phyloP scores from a whole-genome alignment of 2,329 filamentous ascomycete genomes.

The Colletotrichum theobromicola region DNA sequence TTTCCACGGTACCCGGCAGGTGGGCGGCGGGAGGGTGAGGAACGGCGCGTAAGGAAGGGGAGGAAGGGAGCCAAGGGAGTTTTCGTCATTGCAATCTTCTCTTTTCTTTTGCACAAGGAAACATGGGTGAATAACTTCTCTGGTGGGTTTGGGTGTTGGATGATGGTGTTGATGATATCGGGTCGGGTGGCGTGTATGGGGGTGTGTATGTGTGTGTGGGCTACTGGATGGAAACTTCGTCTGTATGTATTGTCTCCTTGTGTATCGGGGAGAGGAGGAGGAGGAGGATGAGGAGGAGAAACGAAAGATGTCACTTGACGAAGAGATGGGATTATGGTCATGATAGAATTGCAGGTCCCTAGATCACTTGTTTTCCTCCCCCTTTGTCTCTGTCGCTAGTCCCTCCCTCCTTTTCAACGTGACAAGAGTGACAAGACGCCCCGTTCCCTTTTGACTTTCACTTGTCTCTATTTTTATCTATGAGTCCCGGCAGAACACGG shows the following conservation, averaged over 20 bases:
- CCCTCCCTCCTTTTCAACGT: not conserved
- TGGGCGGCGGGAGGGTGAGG: not conserved
- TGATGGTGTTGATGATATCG: not conserved
- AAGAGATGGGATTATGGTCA: constrained; percentile 19
- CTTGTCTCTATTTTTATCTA: not conserved
- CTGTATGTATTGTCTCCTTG: not conserved
- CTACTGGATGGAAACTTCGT: not conserved
- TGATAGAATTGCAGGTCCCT: constrained; percentile 21
- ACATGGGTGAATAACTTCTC: not conserved
- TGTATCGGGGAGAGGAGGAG: not conserved
- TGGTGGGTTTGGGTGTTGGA: not conserved
- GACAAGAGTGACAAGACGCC: too few species aligned
- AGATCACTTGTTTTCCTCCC: not conserved
- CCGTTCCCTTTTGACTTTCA: not conserved
- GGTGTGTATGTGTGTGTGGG: not conserved
- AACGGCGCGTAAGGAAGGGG: not conserved
- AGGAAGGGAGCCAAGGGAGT: not conserved
- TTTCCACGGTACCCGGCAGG: constrained; percentile 16
- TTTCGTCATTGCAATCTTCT: not conserved
- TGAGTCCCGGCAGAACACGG: constrained; percentile 53
- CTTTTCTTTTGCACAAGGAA: not conserved
- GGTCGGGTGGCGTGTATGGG: not conserved
- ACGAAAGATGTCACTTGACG: not conserved
- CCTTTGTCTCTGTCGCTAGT: not conserved
- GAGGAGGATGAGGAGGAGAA: not conserved